A percentile compares a stretch with the other conserved stretches of the same genome.
phyloP scores from a whole-genome alignment of 2,329 filamentous ascomycete species.

The Calycina herbarum region DNA sequence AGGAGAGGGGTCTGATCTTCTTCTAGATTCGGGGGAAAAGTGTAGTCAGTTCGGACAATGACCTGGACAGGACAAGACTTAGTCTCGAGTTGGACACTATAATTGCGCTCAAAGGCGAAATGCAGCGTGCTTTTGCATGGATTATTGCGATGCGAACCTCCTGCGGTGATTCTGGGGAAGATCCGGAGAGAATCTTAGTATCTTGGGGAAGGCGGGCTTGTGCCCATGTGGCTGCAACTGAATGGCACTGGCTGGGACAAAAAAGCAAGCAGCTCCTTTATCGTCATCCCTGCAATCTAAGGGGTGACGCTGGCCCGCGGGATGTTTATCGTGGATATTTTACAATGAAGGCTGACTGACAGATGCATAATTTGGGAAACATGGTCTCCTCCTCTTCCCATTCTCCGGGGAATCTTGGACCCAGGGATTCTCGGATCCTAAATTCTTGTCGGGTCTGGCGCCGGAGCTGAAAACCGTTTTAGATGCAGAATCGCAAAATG shows the following conservation, averaged over 20 bases:
- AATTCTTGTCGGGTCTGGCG: slow-evolving; percentile 10
- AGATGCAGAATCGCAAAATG: not conserved
- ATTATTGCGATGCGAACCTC: slow-evolving; percentile 3
- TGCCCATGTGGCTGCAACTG: slow-evolving; percentile 9
- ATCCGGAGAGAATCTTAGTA: slow-evolving; percentile 4
- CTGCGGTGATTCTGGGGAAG: slow-evolving; percentile 13
- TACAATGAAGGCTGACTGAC: slow-evolving; percentile 7
- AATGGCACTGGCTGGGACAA: slow-evolving; percentile 8
- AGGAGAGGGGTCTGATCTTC: not conserved
- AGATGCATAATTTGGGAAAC: not conserved
- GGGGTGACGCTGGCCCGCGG: slow-evolving; percentile 14
- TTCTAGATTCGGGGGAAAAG: not conserved
- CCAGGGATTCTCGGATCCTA: not conserved
- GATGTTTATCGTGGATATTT: slow-evolving; percentile 22
- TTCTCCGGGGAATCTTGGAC: not conserved
- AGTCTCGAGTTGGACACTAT: not conserved
- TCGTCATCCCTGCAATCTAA: slow-evolving; percentile 32
- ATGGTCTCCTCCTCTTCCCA: not conserved
- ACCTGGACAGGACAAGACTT: not conserved
- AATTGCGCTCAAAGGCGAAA: slow-evolving; percentile 18
- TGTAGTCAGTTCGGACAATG: not conserved
- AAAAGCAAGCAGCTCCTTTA: slow-evolving; percentile 27
- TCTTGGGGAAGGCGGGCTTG: slow-evolving; percentile 14
- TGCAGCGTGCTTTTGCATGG: slow-evolving; percentile 15
- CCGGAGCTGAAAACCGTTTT: slow-evolving; percentile 7